Conservation (phyloP, 805 yeast genomes). For the Vanderwaltozyma tropicalis region DNA sequence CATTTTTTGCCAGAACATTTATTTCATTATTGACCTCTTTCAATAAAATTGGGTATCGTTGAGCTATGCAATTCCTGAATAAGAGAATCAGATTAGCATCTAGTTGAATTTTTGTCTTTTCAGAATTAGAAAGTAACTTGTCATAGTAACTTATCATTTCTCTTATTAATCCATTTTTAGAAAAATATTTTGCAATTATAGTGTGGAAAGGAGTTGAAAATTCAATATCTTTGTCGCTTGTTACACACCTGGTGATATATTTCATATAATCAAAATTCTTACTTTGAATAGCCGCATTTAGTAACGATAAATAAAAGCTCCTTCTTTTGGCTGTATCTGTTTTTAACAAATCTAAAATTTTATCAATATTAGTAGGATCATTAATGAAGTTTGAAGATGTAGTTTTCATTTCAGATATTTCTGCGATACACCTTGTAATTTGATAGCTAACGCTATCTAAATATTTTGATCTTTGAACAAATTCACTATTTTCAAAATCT, state of each 20-base stretch:
- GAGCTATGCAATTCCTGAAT: conserved; percentile 12
- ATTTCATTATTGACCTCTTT: conserved; percentile 18
- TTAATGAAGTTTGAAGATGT: background rate
- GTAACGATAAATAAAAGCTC: conserved; percentile 9
- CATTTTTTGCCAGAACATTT: conserved; percentile 8
- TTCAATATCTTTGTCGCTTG: conserved; percentile 8
- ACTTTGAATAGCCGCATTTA: conserved; percentile 8
- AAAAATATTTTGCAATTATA: conserved; percentile 15
- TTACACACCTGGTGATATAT: conserved; percentile 6
- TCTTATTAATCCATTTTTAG: conserved; percentile 11
- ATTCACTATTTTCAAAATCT: conserved; percentile 9
- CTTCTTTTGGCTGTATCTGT: conserved; percentile 3
- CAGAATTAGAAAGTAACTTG: background rate
- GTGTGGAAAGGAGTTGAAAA: conserved; percentile 10
- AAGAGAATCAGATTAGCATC: conserved; percentile 9
- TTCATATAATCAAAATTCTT: conserved; percentile 11
- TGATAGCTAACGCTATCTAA: conserved; percentile 7
- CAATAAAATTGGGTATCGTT: conserved; percentile 13
- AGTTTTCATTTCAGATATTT: conserved; percentile 2
- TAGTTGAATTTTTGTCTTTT: conserved; percentile 4
- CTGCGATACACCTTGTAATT: conserved; percentile 12
- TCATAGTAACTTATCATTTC: conserved; percentile 12
- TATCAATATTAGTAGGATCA: background rate
- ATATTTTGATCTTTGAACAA: conserved; percentile 11
- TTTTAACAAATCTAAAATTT: conserved; percentile 2